Percentiles rank a stretch among this genome's conserved stretches.
phyloP scores from a whole-genome alignment of 225 moss, liverwort and hornwort genomes.

The Sphagnum tenellum region DNA sequence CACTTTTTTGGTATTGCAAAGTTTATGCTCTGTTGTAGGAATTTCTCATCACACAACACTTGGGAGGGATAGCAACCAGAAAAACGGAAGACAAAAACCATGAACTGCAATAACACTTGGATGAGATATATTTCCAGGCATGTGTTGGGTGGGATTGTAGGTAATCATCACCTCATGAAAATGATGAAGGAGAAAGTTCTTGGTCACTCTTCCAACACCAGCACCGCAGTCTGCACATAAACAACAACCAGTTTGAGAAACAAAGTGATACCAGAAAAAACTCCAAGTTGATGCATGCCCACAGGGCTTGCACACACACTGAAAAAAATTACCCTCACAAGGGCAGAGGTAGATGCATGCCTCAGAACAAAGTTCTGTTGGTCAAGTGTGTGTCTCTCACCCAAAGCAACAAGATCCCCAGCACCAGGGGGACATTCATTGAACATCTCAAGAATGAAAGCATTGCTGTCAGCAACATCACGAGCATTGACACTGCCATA shows the following conservation, averaged over 20 bases:
- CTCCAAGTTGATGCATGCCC: no score
- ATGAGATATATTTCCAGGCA: no score
- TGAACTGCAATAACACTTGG: no score
- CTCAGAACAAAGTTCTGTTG: background rate
- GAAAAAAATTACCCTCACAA: no score
- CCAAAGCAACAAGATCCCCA: conserved; percentile 45
- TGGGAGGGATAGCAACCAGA: no score
- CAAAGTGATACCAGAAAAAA: no score
- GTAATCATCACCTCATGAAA: conserved; percentile 63
- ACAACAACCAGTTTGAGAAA: no score
- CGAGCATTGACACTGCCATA: conserved; percentile 81
- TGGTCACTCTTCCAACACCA: conserved; percentile 93
- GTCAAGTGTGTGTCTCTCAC: conserved; percentile 7
- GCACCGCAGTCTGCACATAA: conserved; percentile 79
- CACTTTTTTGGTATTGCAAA: no score
- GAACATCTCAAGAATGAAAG: conserved; percentile 64
- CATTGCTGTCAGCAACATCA: conserved; percentile 82
- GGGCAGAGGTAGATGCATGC: background rate
- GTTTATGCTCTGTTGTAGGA: no score
- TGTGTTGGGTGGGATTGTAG: background rate
- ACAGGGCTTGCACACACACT: no score
- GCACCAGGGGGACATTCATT: conserved; percentile 27
- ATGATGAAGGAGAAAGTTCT: conserved; percentile 73
- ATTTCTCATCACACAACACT: no score
- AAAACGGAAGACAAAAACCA: no score